A percentile compares a stretch with the other conserved stretches of the same genome.
phyloP scores from a whole-genome alignment of 257 asterid species.

The Schizonepeta tenuifolia region DNA sequence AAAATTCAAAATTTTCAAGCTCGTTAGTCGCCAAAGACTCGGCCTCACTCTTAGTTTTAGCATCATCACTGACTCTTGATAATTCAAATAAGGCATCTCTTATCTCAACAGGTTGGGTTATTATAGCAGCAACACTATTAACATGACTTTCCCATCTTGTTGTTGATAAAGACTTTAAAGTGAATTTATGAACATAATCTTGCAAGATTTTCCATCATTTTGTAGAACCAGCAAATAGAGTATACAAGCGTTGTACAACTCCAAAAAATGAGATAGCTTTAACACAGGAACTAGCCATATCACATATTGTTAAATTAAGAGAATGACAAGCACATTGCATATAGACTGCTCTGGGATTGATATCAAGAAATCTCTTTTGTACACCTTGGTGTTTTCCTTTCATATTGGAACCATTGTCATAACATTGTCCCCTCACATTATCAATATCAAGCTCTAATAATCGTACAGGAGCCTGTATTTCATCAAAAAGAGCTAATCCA shows the following conservation, averaged over 20 bases:
- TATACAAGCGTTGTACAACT: neutral
- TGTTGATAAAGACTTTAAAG: neutral
- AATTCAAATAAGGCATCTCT: no score
- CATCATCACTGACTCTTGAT: neutral
- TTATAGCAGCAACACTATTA: slow-evolving; percentile 1
- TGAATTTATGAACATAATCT: neutral
- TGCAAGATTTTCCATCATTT: neutral
- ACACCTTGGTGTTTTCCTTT: neutral
- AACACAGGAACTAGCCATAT: neutral
- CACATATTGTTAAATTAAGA: neutral
- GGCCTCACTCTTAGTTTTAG: neutral
- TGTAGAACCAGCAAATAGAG: neutral
- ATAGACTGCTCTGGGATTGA: no score
- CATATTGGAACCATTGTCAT: neutral
- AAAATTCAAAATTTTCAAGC: neutral
- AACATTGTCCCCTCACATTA: neutral
- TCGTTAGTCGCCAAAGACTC: neutral
- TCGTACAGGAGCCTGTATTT: neutral
- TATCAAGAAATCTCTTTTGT: no score
- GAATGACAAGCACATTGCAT: neutral
- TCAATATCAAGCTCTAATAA: slow-evolving; percentile 3
- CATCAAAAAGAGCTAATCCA: slow-evolving; percentile 19
- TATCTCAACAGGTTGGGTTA: neutral
- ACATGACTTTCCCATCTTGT: slow-evolving; percentile 1
- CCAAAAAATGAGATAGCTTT: neutral